Percentiles rank a stretch among this genome's conserved stretches.
phyloP scores from a whole-genome alignment of 768 basidiomycete species.

The Psilocybe tampanensis region DNA sequence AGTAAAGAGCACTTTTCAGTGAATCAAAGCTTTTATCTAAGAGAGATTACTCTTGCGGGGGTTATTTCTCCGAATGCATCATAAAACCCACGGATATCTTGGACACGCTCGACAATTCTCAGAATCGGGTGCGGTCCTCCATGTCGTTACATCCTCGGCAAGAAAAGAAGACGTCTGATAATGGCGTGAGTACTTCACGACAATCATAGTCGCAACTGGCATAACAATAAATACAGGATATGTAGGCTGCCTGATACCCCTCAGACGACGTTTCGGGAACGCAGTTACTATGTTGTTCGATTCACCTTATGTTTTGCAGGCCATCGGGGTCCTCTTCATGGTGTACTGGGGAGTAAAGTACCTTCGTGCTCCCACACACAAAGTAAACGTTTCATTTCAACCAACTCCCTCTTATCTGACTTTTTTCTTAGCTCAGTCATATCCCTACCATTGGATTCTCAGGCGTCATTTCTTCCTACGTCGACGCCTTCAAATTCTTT shows the following conservation, averaged over 20 bases:
- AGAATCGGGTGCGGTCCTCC: neutral
- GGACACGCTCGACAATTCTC: neutral
- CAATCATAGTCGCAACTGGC: neutral
- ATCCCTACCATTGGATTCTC: conserved; percentile 19
- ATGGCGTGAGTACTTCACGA: neutral
- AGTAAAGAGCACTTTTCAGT: neutral
- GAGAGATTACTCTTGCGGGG: conserved; percentile 2
- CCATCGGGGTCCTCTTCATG: neutral
- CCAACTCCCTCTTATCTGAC: neutral
- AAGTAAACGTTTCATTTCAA: neutral
- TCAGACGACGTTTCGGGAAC: too few relatives aligned
- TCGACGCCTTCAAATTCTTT: conserved; percentile 14
- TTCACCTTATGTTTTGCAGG: too few relatives aligned
- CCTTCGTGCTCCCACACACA: conserved; percentile 1
- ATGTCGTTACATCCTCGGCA: neutral
- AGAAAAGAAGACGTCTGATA: neutral
- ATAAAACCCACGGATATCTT: neutral
- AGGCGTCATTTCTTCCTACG: conserved; percentile 11
- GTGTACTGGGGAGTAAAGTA: neutral
- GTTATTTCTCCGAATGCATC: neutral
- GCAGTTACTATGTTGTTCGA: neutral
- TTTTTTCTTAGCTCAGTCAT: conserved; percentile 14
- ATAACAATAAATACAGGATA: neutral
- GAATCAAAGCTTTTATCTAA: neutral
- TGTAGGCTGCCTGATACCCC: too few relatives aligned